Percentiles rank a stretch among this genome's conserved stretches.
Evolutionary conservation across 371 early-diverging fungal genomes (phyloP).

Genomic region (Rhizopus arrhizus): DNA sequence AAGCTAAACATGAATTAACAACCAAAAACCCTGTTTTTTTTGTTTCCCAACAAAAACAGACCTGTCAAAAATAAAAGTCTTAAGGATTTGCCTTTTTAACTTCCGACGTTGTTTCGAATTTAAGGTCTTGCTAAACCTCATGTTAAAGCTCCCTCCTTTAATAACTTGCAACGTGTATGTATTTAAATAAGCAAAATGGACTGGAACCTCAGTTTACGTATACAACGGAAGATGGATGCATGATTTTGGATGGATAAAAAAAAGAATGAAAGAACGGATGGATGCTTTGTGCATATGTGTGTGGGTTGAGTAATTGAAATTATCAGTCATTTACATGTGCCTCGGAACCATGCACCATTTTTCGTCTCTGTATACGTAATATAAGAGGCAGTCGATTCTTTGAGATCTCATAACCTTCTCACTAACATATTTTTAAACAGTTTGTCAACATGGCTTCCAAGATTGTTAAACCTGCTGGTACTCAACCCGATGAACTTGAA

Average conservation of each 20-base stretch:
- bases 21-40: no score
- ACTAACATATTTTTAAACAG: neutral
- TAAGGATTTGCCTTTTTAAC: neutral
- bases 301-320: neutral
- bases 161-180: slow-evolving; percentile 5
- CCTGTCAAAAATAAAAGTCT: neutral
- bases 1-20: no score
- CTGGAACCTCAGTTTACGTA: slow-evolving; percentile 1
- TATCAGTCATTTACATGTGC: neutral
- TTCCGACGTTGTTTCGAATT: neutral
- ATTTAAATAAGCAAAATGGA: neutral
- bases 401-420: neutral
- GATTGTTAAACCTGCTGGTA: slow-evolving; percentile 79
- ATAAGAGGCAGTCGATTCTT: neutral
- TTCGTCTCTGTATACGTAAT: neutral
- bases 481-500: slow-evolving; percentile 80
- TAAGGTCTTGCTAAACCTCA: slow-evolving; percentile 3
- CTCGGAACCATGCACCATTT: no score
- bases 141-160: slow-evolving; percentile 4
- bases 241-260: neutral
- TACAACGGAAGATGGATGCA: slow-evolving; percentile 2
- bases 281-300: neutral
- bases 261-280: neutral
- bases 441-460: slow-evolving; percentile 48
- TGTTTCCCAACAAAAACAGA: no score